Evolutionary conservation across 306 rosid genomes (phyloP).

Genomic region (Mucuna pruriens): DNA sequence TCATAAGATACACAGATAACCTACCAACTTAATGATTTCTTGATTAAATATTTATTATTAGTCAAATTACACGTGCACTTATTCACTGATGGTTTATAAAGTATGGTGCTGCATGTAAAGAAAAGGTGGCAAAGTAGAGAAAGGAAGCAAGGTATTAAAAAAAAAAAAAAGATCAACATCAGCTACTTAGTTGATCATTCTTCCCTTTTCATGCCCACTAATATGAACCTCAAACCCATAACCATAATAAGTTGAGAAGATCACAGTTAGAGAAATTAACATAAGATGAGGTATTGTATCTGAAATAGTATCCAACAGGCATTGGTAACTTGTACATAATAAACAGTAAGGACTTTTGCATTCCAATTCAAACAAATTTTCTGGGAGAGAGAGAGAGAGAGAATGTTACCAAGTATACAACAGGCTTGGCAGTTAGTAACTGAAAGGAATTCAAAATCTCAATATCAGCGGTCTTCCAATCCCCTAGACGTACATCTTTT

Average conservation of each 20-base stretch:
- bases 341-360: background rate
- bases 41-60: background rate
- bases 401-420: conserved; percentile 83
- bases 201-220: conserved; percentile 3
- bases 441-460: conserved; percentile 93
- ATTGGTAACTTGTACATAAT: background rate
- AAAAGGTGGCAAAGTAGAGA: background rate
- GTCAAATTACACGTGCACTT: background rate
- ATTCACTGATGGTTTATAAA: background rate
- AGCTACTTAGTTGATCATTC: background rate
- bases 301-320: background rate
- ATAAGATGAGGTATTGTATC: background rate
- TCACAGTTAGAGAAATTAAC: background rate
- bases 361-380: conserved; percentile 3
- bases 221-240: conserved; percentile 12
- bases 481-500: conserved; percentile 94
- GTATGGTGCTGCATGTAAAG: background rate
- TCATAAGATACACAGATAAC: conserved; percentile 1
- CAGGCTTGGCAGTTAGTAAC: conserved; percentile 95
- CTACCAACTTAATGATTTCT: background rate
- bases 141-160: background rate
- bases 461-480: conserved; percentile 93
- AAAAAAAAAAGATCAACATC: background rate
- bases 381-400: background rate
- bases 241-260: background rate